Evolutionary conservation across 805 yeast genomes (phyloP).

Genomic region (Huiozyma sinensis): DNA sequence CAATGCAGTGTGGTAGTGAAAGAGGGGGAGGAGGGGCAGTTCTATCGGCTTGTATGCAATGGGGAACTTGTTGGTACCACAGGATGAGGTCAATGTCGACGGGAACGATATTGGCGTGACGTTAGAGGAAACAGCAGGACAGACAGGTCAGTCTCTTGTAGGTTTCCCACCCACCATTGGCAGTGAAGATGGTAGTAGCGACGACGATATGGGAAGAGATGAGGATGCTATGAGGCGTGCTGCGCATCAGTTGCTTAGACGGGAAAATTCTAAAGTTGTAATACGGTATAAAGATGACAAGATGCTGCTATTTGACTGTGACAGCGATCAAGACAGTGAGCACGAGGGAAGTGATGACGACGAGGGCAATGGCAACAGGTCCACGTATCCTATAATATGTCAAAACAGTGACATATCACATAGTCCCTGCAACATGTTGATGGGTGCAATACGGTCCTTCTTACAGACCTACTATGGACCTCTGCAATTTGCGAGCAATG

Average conservation of each 20-base stretch:
- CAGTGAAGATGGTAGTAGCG: conserved; percentile 3
- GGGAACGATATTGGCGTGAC: not conserved
- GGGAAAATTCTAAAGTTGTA: conserved; percentile 10
- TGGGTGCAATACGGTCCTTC: conserved; percentile 17
- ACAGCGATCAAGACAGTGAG: conserved; percentile 1
- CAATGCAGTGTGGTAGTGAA: no score
- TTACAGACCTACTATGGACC: conserved; percentile 16
- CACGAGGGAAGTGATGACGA: conserved; percentile 9
- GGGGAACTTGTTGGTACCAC: no score
- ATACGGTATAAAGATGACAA: conserved; percentile 14
- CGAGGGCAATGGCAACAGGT: not conserved
- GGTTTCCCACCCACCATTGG: conserved; percentile 3
- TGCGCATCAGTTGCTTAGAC: conserved; percentile 15
- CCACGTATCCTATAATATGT: conserved; percentile 13
- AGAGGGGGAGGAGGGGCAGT: no score
- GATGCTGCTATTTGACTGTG: conserved; percentile 17
- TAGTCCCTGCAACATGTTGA: conserved; percentile 12
- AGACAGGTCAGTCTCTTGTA: no score
- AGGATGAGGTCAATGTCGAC: no score
- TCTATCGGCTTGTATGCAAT: no score
- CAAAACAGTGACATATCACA: conserved; percentile 9
- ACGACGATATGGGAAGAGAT: conserved; percentile 2
- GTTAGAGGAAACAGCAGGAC: not conserved
- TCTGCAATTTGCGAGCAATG: conserved; percentile 19
- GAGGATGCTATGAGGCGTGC: conserved; percentile 8